These are phyloP conservation scores for Gonium pectorale DNA, from an alignment of 139 green algal species.

Conservation along the genomic window DNA sequence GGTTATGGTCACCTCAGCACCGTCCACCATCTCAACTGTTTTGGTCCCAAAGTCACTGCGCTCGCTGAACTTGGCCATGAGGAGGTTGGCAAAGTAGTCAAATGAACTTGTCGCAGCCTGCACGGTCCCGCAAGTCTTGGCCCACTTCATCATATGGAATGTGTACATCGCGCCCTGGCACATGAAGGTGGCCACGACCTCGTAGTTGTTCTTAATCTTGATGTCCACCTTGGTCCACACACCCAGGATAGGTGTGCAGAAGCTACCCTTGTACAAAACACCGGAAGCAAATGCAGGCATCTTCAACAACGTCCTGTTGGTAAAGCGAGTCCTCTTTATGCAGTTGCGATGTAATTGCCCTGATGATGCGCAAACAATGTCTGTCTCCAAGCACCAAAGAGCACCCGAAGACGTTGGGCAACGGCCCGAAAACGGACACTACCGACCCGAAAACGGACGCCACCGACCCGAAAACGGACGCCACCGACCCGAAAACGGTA, in stretches of 20 bases:
- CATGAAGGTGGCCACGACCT: not conserved
- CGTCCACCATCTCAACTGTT: not conserved
- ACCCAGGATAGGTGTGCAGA: not conserved
- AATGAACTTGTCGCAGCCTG: not conserved
- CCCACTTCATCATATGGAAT: constrained; percentile 16
- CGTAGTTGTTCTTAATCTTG: constrained; percentile 5
- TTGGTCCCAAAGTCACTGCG: constrained; percentile 3
- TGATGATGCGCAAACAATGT: no score
- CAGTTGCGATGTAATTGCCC: no score
- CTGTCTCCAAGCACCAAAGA: no score
- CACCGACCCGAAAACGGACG: no score
- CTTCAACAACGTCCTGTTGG: no score
- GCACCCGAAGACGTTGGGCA: no score
- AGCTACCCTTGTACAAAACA: constrained; percentile 8
- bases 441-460: no score
- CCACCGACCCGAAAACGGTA: no score
- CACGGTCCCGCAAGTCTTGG: not conserved
- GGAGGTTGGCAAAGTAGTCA: constrained; percentile 1
- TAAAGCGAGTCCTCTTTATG: no score
- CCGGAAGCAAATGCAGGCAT: not conserved
- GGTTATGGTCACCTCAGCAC: not conserved
- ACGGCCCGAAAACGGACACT: no score
- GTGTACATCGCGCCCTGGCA: not conserved
- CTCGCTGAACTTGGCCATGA: not conserved
- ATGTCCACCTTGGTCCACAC: not conserved